Evolutionary conservation across 192 early-diverging fungal species (phyloP), one percentile per base, ranked within the genome.

Genomic region (Kickxella alabastrina): DNA sequence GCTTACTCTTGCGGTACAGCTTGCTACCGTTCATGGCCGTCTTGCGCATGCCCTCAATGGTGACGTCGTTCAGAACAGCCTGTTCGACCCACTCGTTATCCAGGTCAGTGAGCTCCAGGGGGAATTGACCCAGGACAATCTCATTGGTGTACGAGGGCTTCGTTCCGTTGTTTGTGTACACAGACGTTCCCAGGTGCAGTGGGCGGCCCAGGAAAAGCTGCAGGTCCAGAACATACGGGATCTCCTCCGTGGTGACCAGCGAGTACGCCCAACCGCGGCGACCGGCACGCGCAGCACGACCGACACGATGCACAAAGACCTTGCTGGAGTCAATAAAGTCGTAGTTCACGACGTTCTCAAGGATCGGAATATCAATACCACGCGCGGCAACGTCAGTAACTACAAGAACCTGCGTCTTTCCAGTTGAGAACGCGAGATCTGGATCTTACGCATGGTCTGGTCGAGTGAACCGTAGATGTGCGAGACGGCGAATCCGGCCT

Each of bases 341-440:
- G 57, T 92, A 96, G 70, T 99, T 97, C 77, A 99, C 80, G 35
- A 99, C 96, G 61, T 97, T 92, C 63, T 95, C 93, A 10, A 99
- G 73, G 23, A 96, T 85, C 29, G 96, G 96, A 31, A 99, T 92
- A 81, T 99, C 96, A 54, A 99, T 92, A 88, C 96, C 96, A 80
- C 94, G 88, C 7, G 93, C 92, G n/a, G 96, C 96, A 9, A 99
- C 89, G 68, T 97, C 96, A 10, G 96, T 99, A 18, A 99, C 96
- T 14, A 99, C 82, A 34, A 99, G 52, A 0, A 95, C 43, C 54
- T 92, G 87, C 36, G 83, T 82, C 21, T 80, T 75, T 3, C 90
- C 92, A 10, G 78, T 76, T 13, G 92, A 77, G 74, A 99, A 37
- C 82, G 76, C 43, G 82, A 70, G 34, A 96, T 91, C 65, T 97